Conservation (phyloP, 2,329 filamentous ascomycete genomes). For the Ceratocystis harringtonii region DNA sequence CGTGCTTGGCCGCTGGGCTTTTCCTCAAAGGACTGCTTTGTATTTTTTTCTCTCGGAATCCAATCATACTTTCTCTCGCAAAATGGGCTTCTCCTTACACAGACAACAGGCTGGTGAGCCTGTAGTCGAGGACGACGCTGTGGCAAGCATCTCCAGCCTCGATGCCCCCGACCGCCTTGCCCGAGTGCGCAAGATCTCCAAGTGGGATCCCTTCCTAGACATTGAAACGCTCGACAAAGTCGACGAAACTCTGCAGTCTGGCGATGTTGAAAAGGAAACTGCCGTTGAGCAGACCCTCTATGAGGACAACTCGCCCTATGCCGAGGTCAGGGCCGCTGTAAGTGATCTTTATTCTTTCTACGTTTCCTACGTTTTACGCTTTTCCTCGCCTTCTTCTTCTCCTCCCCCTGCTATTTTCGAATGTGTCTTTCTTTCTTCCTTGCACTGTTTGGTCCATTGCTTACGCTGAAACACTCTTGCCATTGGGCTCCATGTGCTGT, state of each 20-base stretch:
- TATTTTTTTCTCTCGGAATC: constrained; percentile 10
- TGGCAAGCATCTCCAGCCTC: constrained; percentile 6
- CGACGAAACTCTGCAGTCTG: constrained; percentile 31
- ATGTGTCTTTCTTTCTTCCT: neutral
- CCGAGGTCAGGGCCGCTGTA: constrained; percentile 30
- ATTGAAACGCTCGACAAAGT: constrained; percentile 37
- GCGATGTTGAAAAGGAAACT: constrained; percentile 32
- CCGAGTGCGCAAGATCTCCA: constrained; percentile 24
- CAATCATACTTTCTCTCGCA: neutral
- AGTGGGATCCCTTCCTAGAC: constrained; percentile 43
- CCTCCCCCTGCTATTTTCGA: constrained; percentile 25
- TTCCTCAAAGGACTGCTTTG: constrained; percentile 7
- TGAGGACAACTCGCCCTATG: constrained; percentile 42
- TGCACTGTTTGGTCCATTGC: neutral
- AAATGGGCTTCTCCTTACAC: constrained; percentile 16
- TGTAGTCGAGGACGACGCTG: neutral
- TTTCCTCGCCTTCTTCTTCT: neutral
- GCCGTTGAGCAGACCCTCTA: constrained; percentile 33
- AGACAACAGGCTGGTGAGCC: constrained; percentile 13
- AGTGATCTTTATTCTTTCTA: constrained; percentile 7
- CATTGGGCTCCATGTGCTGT: too few species aligned
- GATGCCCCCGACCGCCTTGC: constrained; percentile 11
- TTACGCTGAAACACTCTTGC: too few species aligned
- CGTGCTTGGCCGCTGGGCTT: neutral
- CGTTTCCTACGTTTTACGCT: constrained; percentile 34